Percentiles rank a stretch among this genome's conserved stretches.
Evolutionary conservation across 768 basidiomycete species (phyloP).

Genomic region (Ramaria rubella): DNA sequence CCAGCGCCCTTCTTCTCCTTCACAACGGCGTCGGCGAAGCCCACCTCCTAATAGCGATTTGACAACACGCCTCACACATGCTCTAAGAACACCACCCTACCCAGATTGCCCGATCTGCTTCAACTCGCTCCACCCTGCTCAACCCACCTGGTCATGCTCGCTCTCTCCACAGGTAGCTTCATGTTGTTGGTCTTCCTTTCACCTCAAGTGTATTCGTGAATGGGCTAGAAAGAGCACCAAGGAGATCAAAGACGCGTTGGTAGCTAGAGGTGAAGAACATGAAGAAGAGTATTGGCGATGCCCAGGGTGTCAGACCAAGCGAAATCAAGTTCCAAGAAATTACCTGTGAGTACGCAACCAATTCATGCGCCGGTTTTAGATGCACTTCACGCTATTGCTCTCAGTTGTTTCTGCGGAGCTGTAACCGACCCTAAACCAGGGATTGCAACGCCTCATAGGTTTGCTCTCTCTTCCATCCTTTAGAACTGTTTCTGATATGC

Average conservation of each 20-base stretch:
- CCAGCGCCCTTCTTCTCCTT: background rate
- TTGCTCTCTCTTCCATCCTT: slow-evolving; percentile 61
- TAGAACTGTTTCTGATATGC: slow-evolving; percentile 38
- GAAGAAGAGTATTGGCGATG: slow-evolving; percentile 82
- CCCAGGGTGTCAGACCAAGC: slow-evolving; percentile 83
- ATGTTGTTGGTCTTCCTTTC: slow-evolving; percentile 88
- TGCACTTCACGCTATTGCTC: slow-evolving; percentile 7
- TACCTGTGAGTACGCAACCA: slow-evolving; percentile 52
- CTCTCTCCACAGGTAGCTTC: slow-evolving; percentile 44
- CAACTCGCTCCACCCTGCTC: slow-evolving; percentile 64
- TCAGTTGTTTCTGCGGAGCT: slow-evolving; percentile 80
- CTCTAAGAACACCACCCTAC: slow-evolving; percentile 62
- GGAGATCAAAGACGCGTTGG: slow-evolving; percentile 53
- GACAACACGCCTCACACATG: slow-evolving; percentile 62
- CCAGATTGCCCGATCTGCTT: slow-evolving; percentile 85
- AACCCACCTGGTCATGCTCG: slow-evolving; percentile 85
- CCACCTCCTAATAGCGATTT: slow-evolving; percentile 39
- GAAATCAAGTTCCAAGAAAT: slow-evolving; percentile 55
- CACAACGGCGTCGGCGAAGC: background rate
- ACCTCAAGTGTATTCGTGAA: slow-evolving; percentile 79
- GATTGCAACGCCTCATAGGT: slow-evolving; percentile 57
- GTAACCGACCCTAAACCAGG: slow-evolving; percentile 67
- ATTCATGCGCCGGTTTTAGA: slow-evolving; percentile 7
- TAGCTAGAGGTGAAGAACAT: slow-evolving; percentile 42
- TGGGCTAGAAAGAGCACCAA: slow-evolving; percentile 85